phyloP scores from a whole-genome alignment of 2,329 filamentous ascomycete species.

The Penicillium sp. region DNA sequence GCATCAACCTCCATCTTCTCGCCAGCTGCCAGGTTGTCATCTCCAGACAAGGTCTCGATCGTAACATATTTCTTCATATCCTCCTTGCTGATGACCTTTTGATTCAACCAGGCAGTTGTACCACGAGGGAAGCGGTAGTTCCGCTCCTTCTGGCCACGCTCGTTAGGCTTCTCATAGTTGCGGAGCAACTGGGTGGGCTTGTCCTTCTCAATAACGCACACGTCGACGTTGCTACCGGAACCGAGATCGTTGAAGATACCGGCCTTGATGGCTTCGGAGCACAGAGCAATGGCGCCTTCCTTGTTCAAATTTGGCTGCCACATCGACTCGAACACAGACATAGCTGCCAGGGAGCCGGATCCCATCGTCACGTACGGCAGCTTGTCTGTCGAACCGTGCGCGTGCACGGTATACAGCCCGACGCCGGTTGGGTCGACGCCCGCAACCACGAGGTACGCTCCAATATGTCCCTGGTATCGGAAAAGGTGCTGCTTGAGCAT shows the following conservation, averaged over 20 bases:
- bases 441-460: slow-evolving; percentile 95
- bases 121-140: slow-evolving; percentile 89
- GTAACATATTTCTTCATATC: slow-evolving; percentile 94
- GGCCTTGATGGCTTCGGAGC: slow-evolving; percentile 84
- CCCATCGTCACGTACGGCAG: slow-evolving; percentile 99
- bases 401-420: slow-evolving; percentile 97
- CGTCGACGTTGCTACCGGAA: slow-evolving; percentile 95
- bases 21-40: slow-evolving; percentile 62
- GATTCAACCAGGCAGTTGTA: slow-evolving; percentile 93
- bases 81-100: slow-evolving; percentile 93
- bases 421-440: slow-evolving; percentile 94
- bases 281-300: slow-evolving; percentile 81
- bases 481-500: slow-evolving; percentile 99
- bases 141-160: slow-evolving; percentile 85
- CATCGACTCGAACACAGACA: slow-evolving; percentile 96
- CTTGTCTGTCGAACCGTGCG: slow-evolving; percentile 97
- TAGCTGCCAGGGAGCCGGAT: slow-evolving; percentile 90
- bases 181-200: slow-evolving; percentile 87
- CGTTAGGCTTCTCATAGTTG: slow-evolving; percentile 92
- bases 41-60: slow-evolving; percentile 78
- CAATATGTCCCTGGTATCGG: slow-evolving; percentile 96
- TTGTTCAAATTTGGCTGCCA: slow-evolving; percentile 80
- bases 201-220: slow-evolving; percentile 91
- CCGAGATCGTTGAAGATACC: slow-evolving; percentile 99
- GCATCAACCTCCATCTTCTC: slow-evolving; percentile 69